Evolutionary conservation across 495 filamentous ascomycete species (phyloP).

Genomic region (Aspergillus haitiensis): DNA sequence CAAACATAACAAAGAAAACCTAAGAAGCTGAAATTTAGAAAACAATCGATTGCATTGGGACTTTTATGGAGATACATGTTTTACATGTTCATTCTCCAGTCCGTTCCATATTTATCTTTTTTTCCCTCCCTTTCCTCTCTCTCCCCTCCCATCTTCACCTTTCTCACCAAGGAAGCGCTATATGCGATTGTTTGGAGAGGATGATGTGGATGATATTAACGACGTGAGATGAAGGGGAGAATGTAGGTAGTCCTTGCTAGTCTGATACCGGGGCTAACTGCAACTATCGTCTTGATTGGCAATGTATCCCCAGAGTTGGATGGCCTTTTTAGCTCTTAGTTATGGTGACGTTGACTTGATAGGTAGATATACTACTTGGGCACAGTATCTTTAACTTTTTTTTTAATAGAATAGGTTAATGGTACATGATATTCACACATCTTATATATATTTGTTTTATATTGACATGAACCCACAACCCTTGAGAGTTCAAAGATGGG

Average conservation of each 20-base stretch:
- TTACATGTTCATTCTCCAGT: background rate
- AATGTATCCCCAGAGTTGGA: no score
- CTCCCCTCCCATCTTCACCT: slow-evolving; percentile 27
- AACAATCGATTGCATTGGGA: background rate
- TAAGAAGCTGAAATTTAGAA: no score
- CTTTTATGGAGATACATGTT: background rate
- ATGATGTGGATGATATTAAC: slow-evolving; percentile 14
- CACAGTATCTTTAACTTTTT: no score
- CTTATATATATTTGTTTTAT: background rate
- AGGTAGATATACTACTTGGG: no score
- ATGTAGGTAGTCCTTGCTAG: no score
- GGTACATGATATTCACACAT: background rate
- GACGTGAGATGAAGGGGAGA: no score
- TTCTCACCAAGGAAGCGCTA: slow-evolving; percentile 49
- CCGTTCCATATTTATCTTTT: background rate
- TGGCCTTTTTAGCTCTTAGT: background rate
- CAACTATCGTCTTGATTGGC: no score
- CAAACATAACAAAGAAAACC: no score
- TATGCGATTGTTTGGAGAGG: slow-evolving; percentile 49
- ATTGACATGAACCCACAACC: slow-evolving; percentile 2
- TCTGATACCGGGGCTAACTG: no score
- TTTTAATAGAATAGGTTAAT: background rate
- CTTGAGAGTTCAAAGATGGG: background rate
- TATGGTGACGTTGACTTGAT: background rate
- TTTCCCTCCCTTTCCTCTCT: slow-evolving; percentile 11